Conservation (phyloP, 75 land plant genomes). For the Cryptomeria japonica region DNA sequence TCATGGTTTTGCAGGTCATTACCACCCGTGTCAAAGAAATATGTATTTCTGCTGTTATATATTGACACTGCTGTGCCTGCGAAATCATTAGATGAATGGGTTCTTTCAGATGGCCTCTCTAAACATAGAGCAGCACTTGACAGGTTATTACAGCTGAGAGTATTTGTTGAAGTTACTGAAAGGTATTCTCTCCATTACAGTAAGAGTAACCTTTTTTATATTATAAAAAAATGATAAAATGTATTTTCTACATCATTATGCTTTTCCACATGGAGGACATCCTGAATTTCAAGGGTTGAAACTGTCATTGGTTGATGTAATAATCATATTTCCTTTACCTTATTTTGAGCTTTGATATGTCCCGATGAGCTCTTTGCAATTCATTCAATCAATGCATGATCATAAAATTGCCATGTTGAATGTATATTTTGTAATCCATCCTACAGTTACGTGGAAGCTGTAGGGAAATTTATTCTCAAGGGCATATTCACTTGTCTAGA, state of each 20-base stretch:
- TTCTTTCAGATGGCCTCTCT: constrained; percentile 66
- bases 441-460: background rate
- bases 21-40: constrained; percentile 94
- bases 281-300: background rate
- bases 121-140: constrained; percentile 93
- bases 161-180: constrained; percentile 60
- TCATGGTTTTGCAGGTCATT: constrained; percentile 58
- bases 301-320: background rate
- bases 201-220: background rate
- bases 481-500: background rate
- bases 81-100: constrained; percentile 86
- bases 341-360: background rate
- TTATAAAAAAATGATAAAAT: background rate
- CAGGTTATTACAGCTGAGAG: constrained; percentile 76
- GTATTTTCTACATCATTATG: background rate
- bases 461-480: background rate
- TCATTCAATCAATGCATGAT: background rate
- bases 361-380: background rate
- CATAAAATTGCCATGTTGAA: background rate
- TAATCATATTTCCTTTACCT: background rate
- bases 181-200: constrained; percentile 38
- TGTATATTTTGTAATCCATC: background rate
- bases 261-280: constrained; percentile 5
- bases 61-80: constrained; percentile 63
- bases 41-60: constrained; percentile 73